Base-by-base conservation (phyloP, 2,329 filamentous ascomycete genomes). In the Intubia oerlemansii region DNA sequence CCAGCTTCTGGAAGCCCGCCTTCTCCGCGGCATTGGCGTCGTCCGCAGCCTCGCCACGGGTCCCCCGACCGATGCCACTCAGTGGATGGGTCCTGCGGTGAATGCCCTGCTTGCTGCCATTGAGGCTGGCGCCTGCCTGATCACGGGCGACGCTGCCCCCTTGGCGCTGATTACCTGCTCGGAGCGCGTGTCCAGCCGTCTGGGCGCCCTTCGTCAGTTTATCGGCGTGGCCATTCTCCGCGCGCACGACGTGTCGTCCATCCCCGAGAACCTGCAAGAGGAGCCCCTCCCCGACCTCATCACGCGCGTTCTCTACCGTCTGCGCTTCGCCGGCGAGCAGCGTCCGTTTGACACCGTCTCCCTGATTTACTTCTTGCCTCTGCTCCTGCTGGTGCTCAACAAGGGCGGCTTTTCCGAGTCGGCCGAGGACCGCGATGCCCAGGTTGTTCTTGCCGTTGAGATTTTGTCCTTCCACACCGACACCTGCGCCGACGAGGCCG, bases 301-400 rank as follows among this genome's bases (percentile, higher is more conserved):
- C 10, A 93, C 85, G 3, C 68, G 88, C 47, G 70, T 95, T 2
- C 56, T 98, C 5, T 95, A 95, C 48, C 74, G 85, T 27, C 57
- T 98, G 30, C 75, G 84, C 11, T 92, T 92, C 47, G 66, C 84
- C 21, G 76, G 79, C 29, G 88, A 95, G 46, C 85, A 95, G 47
- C 69, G 84, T n/a, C 82, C 85, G 1, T 82, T 98, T 40, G 88
- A 98, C 45, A 61, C 69, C 3, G 74, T 88, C 4, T 85, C 85
- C 1, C 57, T 95, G 15, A 81, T 78, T 32, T 98, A 95, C 45
- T 68, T 82, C 28, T 56, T 95, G 17, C 81, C 85, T 0, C 59
- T 98, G 11, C 52, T 92, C 4, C 72, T 91, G 39, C 53, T 79
- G 13, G 64, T 95, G 12, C 59, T 98, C 13, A 66, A 69, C 34